A percentile compares a stretch with the other conserved stretches of the same genome.
Evolutionary conservation across 352 stramenopile species (phyloP).

Genomic region (Phytophthora syringae): DNA sequence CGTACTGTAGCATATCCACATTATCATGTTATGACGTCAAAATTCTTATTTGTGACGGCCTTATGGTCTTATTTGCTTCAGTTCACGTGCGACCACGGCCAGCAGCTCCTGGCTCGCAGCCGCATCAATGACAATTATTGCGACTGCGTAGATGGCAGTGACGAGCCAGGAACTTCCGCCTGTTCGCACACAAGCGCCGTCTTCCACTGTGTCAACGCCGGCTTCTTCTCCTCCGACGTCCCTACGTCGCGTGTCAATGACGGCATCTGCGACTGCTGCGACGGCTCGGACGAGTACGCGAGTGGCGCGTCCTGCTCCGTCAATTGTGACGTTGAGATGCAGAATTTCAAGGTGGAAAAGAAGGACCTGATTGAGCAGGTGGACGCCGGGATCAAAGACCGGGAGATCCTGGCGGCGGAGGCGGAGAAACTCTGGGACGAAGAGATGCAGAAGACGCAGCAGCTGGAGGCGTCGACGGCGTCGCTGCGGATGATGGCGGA

Average conservation of each 20-base stretch:
- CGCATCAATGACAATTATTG: slow-evolving; percentile 95
- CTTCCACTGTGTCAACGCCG: slow-evolving; percentile 52
- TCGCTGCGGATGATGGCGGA: slow-evolving; percentile 47
- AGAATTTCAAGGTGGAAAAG: slow-evolving; percentile 60
- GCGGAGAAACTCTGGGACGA: slow-evolving; percentile 45
- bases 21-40: not conserved
- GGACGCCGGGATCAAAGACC: slow-evolving; percentile 65
- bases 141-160: slow-evolving; percentile 92
- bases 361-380: slow-evolving; percentile 74
- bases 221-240: slow-evolving; percentile 62
- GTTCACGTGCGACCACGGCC: slow-evolving; percentile 79
- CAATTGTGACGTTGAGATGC: slow-evolving; percentile 38
- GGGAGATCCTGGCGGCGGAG: slow-evolving; percentile 38
- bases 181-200: slow-evolving; percentile 54
- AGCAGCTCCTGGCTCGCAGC: slow-evolving; percentile 53
- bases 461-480: slow-evolving; percentile 33
- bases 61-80: slow-evolving; percentile 32
- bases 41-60: slow-evolving; percentile 1
- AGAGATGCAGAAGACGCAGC: slow-evolving; percentile 37
- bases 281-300: slow-evolving; percentile 92
- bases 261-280: slow-evolving; percentile 98
- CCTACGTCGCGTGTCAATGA: slow-evolving; percentile 87
- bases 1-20: slow-evolving; percentile 7
- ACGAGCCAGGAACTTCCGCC: slow-evolving; percentile 90
- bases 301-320: slow-evolving; percentile 48